phyloP scores from a whole-genome alignment of 106 monocot species.

The Narthecium ossifragum region DNA sequence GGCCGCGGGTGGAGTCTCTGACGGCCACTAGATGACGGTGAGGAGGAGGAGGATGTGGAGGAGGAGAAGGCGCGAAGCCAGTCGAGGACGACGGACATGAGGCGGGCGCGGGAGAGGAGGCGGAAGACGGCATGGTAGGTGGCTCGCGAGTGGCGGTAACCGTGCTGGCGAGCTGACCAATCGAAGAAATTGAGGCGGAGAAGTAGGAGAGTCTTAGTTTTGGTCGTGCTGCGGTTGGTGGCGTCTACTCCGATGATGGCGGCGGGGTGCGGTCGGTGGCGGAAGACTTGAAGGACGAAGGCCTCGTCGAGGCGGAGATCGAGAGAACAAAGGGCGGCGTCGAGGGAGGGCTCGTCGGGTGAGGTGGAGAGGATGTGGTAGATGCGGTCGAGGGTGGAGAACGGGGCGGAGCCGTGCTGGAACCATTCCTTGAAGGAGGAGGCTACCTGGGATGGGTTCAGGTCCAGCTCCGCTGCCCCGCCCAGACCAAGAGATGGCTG shows the following conservation, averaged over 20 bases:
- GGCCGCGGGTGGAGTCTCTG: not conserved
- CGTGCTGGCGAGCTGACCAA: conserved; percentile 60
- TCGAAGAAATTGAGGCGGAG: conserved; percentile 82
- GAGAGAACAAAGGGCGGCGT: too few species aligned
- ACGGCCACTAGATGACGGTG: too few species aligned
- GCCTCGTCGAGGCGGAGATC: conserved; percentile 24
- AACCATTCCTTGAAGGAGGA: conserved; percentile 31
- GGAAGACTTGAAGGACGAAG: conserved; percentile 34
- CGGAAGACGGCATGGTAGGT: conserved; percentile 65
- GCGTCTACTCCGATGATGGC: too few species aligned
- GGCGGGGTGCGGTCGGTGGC: conserved; percentile 30
- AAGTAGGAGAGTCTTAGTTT: conserved; percentile 29
- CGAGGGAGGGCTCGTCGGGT: too few species aligned
- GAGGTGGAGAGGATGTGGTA: too few species aligned
- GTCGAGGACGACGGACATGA: conserved; percentile 37
- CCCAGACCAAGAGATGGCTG: too few species aligned
- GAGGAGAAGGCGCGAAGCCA: conserved; percentile 56
- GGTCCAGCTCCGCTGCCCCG: not conserved
- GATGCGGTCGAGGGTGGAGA: too few species aligned
- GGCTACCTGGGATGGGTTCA: conserved; percentile 2
- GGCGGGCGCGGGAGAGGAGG: conserved; percentile 34
- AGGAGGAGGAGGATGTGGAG: too few species aligned
- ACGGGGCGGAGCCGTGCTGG: too few species aligned
- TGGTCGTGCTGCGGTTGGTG: too few species aligned
- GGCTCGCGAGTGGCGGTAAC: conserved; percentile 57